Percentiles rank a stretch among this genome's conserved stretches.
Evolutionary conservation across 2,329 filamentous ascomycete species (phyloP).

Genomic region (Colletotrichum nymphaeae): DNA sequence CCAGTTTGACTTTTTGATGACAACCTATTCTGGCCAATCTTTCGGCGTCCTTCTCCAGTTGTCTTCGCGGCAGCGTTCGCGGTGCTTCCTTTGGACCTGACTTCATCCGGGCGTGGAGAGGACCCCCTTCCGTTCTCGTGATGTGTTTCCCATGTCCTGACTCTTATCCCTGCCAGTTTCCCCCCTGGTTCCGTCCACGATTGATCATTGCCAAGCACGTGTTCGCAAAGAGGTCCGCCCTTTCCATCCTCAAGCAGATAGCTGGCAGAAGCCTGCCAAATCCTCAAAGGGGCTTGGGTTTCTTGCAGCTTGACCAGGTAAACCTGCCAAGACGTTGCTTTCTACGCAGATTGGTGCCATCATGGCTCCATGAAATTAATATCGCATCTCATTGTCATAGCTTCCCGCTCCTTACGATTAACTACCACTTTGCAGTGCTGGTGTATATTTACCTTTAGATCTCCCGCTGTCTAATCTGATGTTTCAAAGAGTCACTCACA

Average conservation of each 20-base stretch:
- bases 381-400: slow-evolving; percentile 16
- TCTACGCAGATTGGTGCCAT: slow-evolving; percentile 7
- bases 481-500: background rate
- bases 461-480: slow-evolving; percentile 1
- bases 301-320: slow-evolving; percentile 5
- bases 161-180: slow-evolving; percentile 4
- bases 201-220: slow-evolving; percentile 24
- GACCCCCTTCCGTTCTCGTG: slow-evolving; percentile 3
- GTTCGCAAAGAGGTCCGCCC: slow-evolving; percentile 7
- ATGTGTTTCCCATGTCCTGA: slow-evolving; percentile 22
- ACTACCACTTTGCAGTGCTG: slow-evolving; percentile 7
- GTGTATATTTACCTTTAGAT: slow-evolving; percentile 28
- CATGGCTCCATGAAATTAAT: slow-evolving; percentile 27
- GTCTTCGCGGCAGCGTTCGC: background rate
- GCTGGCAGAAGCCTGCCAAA: slow-evolving; percentile 3
- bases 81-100: background rate
- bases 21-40: slow-evolving; percentile 3
- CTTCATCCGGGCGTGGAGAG: background rate
- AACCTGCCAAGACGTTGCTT: slow-evolving; percentile 25
- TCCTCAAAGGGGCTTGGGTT: background rate
- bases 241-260: background rate
- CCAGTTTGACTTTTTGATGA: slow-evolving; percentile 17
- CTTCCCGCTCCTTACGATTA: slow-evolving; percentile 10
- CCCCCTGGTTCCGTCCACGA: slow-evolving; percentile 10
- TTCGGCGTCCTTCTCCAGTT: background rate